These are phyloP conservation scores for Monsonia emarginata DNA, from an alignment of 441 rosid genomes.

Conservation along the genomic window DNA sequence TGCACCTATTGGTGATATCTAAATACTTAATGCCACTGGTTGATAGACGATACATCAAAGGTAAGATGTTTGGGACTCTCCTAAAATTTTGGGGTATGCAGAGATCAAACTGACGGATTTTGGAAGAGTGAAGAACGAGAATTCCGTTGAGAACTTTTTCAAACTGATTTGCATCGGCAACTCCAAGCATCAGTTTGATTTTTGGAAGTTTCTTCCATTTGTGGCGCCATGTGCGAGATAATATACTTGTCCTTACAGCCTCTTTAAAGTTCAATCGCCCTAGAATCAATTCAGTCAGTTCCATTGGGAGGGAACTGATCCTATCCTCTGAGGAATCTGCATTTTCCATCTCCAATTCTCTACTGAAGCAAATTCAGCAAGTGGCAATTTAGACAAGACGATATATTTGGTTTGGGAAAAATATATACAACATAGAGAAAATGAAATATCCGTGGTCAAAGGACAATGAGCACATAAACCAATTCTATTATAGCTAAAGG, in stretches of 20 bases:
- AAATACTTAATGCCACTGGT: background rate
- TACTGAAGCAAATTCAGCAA: background rate
- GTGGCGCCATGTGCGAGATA: background rate
- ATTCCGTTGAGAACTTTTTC: background rate
- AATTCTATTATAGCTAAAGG: too few species aligned
- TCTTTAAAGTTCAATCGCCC: background rate
- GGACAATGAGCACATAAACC: too few species aligned
- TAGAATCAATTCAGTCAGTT: background rate
- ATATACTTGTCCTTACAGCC: background rate
- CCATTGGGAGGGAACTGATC: background rate
- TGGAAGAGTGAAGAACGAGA: background rate
- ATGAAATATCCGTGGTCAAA: too few species aligned
- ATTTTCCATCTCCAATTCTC: background rate
- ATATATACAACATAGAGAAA: too few species aligned
- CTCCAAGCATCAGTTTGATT: background rate
- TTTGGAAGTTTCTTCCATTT: background rate
- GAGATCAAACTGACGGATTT: background rate
- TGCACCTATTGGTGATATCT: background rate
- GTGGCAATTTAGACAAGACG: too few species aligned
- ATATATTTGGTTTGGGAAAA: too few species aligned
- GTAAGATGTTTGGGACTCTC: background rate
- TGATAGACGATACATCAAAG: background rate
- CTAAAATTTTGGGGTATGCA: background rate
- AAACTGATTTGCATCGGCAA: background rate
- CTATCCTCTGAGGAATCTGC: background rate